Evolutionary conservation across 352 stramenopile genomes (phyloP).

Genomic region (Peronospora tabacina): DNA sequence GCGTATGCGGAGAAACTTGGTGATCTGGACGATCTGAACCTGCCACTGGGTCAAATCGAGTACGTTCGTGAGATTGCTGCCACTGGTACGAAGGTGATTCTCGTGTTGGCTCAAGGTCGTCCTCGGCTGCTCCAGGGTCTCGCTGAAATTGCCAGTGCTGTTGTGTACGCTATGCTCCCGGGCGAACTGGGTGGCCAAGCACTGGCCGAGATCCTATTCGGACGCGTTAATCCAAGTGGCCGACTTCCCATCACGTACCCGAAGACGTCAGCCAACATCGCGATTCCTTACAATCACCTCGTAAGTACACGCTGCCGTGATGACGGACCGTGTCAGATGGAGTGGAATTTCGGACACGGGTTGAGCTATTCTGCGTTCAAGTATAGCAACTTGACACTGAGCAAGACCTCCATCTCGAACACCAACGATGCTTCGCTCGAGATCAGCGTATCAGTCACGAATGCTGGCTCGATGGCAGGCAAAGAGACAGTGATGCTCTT

Average conservation of each 20-base stretch:
- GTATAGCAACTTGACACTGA: slow-evolving; percentile 40
- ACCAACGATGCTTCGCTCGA: slow-evolving; percentile 22
- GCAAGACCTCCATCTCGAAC: slow-evolving; percentile 27
- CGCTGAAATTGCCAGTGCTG: slow-evolving; percentile 46
- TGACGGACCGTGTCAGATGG: slow-evolving; percentile 33
- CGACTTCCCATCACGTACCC: slow-evolving; percentile 81
- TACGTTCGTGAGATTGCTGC: slow-evolving; percentile 68
- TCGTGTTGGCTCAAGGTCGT: slow-evolving; percentile 72
- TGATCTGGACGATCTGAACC: slow-evolving; percentile 73
- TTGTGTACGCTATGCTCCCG: slow-evolving; percentile 75
- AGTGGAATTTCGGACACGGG: slow-evolving; percentile 63
- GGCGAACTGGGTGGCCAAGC: slow-evolving; percentile 76
- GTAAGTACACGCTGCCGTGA: slow-evolving; percentile 40
- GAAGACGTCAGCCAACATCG: slow-evolving; percentile 43
- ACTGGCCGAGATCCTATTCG: slow-evolving; percentile 81
- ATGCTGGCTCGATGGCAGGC: slow-evolving; percentile 45
- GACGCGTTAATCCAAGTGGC: slow-evolving; percentile 72
- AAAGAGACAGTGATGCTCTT: slow-evolving; percentile 80
- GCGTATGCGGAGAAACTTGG: slow-evolving; percentile 84
- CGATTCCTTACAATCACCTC: slow-evolving; percentile 68
- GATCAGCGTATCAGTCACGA: slow-evolving; percentile 57
- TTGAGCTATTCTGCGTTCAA: slow-evolving; percentile 62
- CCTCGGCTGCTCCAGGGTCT: slow-evolving; percentile 65
- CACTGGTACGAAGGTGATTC: slow-evolving; percentile 71
- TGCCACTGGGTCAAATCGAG: slow-evolving; percentile 64